A percentile compares a stretch with the other conserved stretches of the same genome.
These are phyloP conservation scores for Ilyonectria sp. DNA, from an alignment of 2,329 filamentous ascomycete species.

Conservation along the genomic window DNA sequence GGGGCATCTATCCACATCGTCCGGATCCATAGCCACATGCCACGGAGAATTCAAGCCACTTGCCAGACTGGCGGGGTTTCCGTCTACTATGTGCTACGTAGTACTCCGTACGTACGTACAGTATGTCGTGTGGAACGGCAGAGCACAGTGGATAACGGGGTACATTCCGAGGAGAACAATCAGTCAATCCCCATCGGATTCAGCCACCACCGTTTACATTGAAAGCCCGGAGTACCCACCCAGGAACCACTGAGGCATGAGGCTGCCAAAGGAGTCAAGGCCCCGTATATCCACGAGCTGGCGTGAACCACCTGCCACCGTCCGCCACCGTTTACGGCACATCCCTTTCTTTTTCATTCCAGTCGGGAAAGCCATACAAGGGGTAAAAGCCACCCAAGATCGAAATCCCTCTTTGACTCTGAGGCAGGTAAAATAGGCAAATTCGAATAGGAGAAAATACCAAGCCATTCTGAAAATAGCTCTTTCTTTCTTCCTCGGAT, in stretches of 20 bases:
- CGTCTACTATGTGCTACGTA: not conserved
- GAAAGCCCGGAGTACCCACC: too few species aligned
- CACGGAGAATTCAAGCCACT: slow-evolving; percentile 13
- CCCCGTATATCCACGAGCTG: slow-evolving; percentile 11
- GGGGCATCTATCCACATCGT: not conserved
- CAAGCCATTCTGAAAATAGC: slow-evolving; percentile 10
- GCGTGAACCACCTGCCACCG: not conserved
- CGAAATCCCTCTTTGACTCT: too few species aligned
- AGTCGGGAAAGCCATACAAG: not conserved
- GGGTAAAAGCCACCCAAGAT: slow-evolving; percentile 1
- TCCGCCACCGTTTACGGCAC: slow-evolving; percentile 3
- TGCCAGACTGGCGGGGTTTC: slow-evolving; percentile 19
- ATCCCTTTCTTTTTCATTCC: slow-evolving; percentile 12
- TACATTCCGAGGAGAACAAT: not conserved
- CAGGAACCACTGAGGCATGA: not conserved
- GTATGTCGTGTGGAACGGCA: not conserved
- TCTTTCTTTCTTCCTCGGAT: slow-evolving; percentile 1
- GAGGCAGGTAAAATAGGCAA: not conserved
- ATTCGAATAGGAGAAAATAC: not conserved
- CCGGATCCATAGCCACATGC: slow-evolving; percentile 4
- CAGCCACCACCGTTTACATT: too few species aligned
- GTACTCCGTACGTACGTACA: not conserved
- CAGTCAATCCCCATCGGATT: too few species aligned
- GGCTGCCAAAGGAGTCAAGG: not conserved
- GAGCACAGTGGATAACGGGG: not conserved